phyloP scores from a whole-genome alignment of 2,329 filamentous ascomycete genomes.

The Penicillium sclerotiorum region DNA sequence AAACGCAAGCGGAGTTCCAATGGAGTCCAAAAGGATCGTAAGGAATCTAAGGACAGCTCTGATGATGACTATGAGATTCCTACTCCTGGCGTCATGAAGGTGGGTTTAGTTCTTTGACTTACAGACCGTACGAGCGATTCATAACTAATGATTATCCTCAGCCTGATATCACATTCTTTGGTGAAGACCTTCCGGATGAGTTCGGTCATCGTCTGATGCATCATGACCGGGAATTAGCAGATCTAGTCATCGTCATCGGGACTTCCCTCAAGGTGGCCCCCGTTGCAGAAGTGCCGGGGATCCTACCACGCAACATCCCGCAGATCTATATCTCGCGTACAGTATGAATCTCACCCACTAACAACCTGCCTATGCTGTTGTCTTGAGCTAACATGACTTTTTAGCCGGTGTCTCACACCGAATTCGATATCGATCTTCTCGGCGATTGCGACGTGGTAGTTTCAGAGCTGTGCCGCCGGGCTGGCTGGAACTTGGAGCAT shows the following conservation, averaged over 20 bases:
- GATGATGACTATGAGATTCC: conserved; percentile 67
- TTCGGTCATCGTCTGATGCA: conserved; percentile 82
- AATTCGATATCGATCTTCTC: conserved; percentile 95
- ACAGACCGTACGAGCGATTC: background rate
- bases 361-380: no score
- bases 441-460: conserved; percentile 93
- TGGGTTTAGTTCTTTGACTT: conserved; percentile 19
- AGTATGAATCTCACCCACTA: conserved; percentile 41
- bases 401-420: conserved; percentile 78
- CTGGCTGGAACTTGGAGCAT: conserved; percentile 78
- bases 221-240: conserved; percentile 76
- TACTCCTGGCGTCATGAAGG: conserved; percentile 78
- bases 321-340: conserved; percentile 89
- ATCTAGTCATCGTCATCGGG: conserved; percentile 93
- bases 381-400: background rate
- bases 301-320: conserved; percentile 75
- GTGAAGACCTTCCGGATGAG: conserved; percentile 80
- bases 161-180: conserved; percentile 98
- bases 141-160: conserved; percentile 31
- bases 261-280: conserved; percentile 95
- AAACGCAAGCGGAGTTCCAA: conserved; percentile 59
- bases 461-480: conserved; percentile 77
- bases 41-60: conserved; percentile 57
- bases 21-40: conserved; percentile 54
- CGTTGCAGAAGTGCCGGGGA: conserved; percentile 86